Percentiles rank a stretch among this genome's conserved stretches.
Conservation (phyloP, 805 yeast species). For the Schwanniomyces vanrijiae region DNA sequence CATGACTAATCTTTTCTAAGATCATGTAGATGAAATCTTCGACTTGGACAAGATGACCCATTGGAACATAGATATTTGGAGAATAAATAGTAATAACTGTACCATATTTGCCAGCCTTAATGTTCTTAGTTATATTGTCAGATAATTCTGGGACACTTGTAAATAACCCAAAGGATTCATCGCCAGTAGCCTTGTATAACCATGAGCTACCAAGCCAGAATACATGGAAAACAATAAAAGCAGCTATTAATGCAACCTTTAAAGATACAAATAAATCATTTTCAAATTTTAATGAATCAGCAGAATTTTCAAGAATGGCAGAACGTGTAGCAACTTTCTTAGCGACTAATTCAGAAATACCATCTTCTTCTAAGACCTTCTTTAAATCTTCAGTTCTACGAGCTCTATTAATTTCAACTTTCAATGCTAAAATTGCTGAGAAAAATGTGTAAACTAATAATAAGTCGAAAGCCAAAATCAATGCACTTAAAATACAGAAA, state of each 20-base stretch:
- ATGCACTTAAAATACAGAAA: constrained; percentile 74
- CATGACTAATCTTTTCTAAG: constrained; percentile 57
- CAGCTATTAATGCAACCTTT: constrained; percentile 59
- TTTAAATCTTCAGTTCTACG: constrained; percentile 77
- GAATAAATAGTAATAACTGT: constrained; percentile 60
- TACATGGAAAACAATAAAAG: constrained; percentile 62
- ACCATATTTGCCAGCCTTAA: constrained; percentile 47
- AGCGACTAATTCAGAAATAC: constrained; percentile 74
- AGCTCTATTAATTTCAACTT: constrained; percentile 84
- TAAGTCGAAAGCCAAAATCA: constrained; percentile 70
- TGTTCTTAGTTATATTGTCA: constrained; percentile 41
- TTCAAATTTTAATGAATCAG: constrained; percentile 22
- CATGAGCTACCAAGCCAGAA: constrained; percentile 72
- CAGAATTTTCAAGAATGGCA: constrained; percentile 35
- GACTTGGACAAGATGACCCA: constrained; percentile 51
- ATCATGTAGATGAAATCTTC: constrained; percentile 60
- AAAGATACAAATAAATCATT: constrained; percentile 46
- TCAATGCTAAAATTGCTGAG: constrained; percentile 79
- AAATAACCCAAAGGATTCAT: constrained; percentile 7
- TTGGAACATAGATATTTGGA: constrained; percentile 57
- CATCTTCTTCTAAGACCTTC: constrained; percentile 89
- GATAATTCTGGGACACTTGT: constrained; percentile 30
- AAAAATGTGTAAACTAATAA: constrained; percentile 76
- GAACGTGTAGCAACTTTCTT: constrained; percentile 57
- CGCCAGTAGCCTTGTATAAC: constrained; percentile 41